Evolutionary conservation across 495 filamentous ascomycete species (phyloP).

Genomic region (Platismatia glauca): DNA sequence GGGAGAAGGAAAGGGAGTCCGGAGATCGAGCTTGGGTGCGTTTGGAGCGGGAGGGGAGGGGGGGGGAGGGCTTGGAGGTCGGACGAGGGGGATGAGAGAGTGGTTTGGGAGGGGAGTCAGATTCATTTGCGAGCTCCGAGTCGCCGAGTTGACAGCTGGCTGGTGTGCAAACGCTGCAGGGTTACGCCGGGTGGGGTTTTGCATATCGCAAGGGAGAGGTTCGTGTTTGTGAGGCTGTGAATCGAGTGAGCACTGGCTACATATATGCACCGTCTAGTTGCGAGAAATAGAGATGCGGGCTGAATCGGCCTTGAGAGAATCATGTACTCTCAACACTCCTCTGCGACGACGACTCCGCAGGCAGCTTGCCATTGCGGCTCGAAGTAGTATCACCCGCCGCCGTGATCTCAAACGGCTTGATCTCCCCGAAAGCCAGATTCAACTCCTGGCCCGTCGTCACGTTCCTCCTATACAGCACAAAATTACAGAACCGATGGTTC

Average conservation of each 20-base stretch:
- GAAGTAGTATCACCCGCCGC: not conserved
- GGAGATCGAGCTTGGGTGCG: no score
- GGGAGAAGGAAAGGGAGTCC: no score
- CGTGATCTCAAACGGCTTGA: not conserved
- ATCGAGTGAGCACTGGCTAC: not conserved
- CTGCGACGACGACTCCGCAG: not conserved
- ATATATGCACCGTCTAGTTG: not conserved
- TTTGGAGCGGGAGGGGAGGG: not conserved
- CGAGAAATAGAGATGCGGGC: not conserved
- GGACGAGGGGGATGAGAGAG: not conserved
- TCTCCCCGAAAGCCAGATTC: not conserved
- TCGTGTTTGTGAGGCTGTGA: not conserved
- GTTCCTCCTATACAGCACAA: not conserved
- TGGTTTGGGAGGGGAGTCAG: not conserved
- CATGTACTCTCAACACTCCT: not conserved
- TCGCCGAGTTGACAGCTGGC: no score
- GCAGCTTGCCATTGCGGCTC: not conserved
- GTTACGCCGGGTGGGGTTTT: not conserved
- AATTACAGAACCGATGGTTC: not conserved
- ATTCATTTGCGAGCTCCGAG: not conserved
- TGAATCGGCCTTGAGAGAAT: no score
- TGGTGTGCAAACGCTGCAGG: not conserved
- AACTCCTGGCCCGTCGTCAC: not conserved
- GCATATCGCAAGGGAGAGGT: not conserved
- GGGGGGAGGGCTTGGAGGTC: not conserved